Percentiles rank a stretch among this genome's conserved stretches.
These are phyloP conservation scores for Tephrocybe sp. DNA, from an alignment of 768 basidiomycete genomes.

Conservation along the genomic window DNA sequence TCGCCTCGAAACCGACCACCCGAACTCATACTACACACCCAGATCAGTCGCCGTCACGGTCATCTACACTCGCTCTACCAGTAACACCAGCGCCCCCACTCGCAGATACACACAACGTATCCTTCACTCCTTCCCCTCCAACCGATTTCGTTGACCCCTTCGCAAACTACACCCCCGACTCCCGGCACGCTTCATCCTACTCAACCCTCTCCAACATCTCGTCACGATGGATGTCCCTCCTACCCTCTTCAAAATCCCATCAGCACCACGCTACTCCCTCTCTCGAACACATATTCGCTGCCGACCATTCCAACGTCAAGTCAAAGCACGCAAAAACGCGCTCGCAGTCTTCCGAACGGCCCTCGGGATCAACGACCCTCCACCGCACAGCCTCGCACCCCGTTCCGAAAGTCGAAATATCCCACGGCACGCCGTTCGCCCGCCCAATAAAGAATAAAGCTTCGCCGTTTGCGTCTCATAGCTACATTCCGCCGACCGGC, in stretches of 20 bases:
- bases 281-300: slow-evolving; percentile 20
- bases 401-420: slow-evolving; percentile 20
- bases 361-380: slow-evolving; percentile 1
- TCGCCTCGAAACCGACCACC: slow-evolving; percentile 17
- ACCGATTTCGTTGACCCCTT: slow-evolving; percentile 10
- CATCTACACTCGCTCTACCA: slow-evolving; percentile 21
- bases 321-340: neutral
- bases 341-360: slow-evolving; percentile 11
- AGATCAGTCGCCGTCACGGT: slow-evolving; percentile 30
- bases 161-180: neutral
- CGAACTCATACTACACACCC: slow-evolving; percentile 19
- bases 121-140: slow-evolving; percentile 22
- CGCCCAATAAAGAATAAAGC: slow-evolving; percentile 21
- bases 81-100: slow-evolving; percentile 17
- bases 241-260: slow-evolving; percentile 15
- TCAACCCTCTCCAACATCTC: slow-evolving; percentile 46
- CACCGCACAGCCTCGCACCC: slow-evolving; percentile 10
- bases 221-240: slow-evolving; percentile 53
- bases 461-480: slow-evolving; percentile 43
- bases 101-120: slow-evolving; percentile 19
- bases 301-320: slow-evolving; percentile 3
- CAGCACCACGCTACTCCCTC: slow-evolving; percentile 7
- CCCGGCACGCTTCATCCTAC: slow-evolving; percentile 29
- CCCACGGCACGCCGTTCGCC: slow-evolving; percentile 55
- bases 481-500: slow-evolving; percentile 47